Evolutionary conservation across 371 early-diverging fungal genomes (phyloP).

Genomic region (Conidiobolus incongruus): DNA sequence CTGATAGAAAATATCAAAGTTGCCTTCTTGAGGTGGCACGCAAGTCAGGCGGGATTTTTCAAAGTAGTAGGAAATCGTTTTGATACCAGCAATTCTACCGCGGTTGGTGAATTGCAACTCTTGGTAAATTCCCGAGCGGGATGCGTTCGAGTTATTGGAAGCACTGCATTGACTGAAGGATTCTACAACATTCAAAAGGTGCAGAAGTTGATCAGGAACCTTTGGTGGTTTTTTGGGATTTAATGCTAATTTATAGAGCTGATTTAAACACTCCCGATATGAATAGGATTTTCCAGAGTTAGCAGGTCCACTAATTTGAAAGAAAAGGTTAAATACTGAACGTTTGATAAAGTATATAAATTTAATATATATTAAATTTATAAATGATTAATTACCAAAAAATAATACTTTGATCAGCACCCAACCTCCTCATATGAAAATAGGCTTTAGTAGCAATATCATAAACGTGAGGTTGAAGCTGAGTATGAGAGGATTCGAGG

Average conservation of each 20-base stretch:
- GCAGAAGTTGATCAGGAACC: not conserved
- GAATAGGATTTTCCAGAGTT: too few species aligned
- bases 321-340: too few species aligned
- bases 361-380: too few species aligned
- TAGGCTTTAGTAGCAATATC: slow-evolving; percentile 49
- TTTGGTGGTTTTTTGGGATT: slow-evolving; percentile 1
- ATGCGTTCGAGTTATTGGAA: slow-evolving; percentile 38
- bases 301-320: too few species aligned
- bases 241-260: too few species aligned
- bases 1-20: slow-evolving; percentile 79
- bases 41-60: slow-evolving; percentile 55
- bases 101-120: slow-evolving; percentile 68
- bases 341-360: too few species aligned
- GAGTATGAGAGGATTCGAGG: too few species aligned
- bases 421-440: slow-evolving; percentile 60
- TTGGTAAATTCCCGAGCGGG: slow-evolving; percentile 51
- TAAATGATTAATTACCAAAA: too few species aligned
- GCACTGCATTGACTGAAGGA: slow-evolving; percentile 56
- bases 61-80: slow-evolving; percentile 63
- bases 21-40: slow-evolving; percentile 39
- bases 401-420: slow-evolving; percentile 32
- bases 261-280: too few species aligned
- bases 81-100: slow-evolving; percentile 73
- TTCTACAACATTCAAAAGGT: slow-evolving; percentile 33
- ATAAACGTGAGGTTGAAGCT: slow-evolving; percentile 56